Conservation (phyloP, 1,284 basidiomycete species). For the Sporisorium exsertum region DNA sequence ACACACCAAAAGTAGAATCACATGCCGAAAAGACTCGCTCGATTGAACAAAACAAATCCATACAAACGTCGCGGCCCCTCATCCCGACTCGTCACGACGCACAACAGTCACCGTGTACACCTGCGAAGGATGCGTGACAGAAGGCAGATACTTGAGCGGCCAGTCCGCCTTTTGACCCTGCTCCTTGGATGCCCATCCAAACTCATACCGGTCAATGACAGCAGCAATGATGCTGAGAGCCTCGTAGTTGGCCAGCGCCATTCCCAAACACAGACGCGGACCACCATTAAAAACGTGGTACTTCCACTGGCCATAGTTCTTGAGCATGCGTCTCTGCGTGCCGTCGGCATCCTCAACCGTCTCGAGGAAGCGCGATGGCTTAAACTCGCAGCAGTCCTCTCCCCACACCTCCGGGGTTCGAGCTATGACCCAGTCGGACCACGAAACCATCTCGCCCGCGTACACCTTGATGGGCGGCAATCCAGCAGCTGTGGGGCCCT, state of each 20-base stretch:
- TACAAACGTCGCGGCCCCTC: background rate
- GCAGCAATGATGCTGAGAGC: slow-evolving; percentile 41
- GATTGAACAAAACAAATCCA: background rate
- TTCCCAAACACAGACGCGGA: slow-evolving; percentile 61
- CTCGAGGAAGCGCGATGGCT: slow-evolving; percentile 56
- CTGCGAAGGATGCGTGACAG: slow-evolving; percentile 56
- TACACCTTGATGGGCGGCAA: slow-evolving; percentile 58
- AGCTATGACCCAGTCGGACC: slow-evolving; percentile 64
- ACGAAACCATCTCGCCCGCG: slow-evolving; percentile 49
- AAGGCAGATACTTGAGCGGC: slow-evolving; percentile 51
- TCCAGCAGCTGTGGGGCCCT: slow-evolving; percentile 44
- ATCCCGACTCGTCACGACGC: slow-evolving; percentile 20
- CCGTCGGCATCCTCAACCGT: slow-evolving; percentile 26
- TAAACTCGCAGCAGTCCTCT: slow-evolving; percentile 50
- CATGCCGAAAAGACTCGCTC: too few relatives aligned
- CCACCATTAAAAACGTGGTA: slow-evolving; percentile 60
- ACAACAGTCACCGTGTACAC: slow-evolving; percentile 50
- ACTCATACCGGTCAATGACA: slow-evolving; percentile 45
- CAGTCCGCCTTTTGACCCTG: slow-evolving; percentile 57
- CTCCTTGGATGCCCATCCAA: slow-evolving; percentile 48
- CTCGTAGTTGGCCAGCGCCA: slow-evolving; percentile 60
- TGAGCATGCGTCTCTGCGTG: slow-evolving; percentile 23
- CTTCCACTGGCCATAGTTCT: slow-evolving; percentile 58
- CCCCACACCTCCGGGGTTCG: slow-evolving; percentile 61
- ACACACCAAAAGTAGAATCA: background rate